Evolutionary conservation across 805 yeast species (phyloP).

Genomic region (Wickerhamiella nectarea): DNA sequence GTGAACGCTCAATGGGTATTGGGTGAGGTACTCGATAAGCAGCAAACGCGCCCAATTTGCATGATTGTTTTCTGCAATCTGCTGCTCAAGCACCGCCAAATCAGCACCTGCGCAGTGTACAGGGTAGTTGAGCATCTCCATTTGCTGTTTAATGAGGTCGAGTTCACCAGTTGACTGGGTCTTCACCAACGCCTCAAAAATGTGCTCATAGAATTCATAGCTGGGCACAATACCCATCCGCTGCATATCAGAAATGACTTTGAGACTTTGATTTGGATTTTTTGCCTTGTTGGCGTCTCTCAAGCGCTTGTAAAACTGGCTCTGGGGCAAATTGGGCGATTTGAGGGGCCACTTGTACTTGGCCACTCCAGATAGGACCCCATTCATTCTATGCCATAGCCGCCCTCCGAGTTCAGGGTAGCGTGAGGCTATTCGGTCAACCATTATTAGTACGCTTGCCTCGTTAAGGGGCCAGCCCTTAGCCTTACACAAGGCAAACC

Average conservation of each 20-base stretch:
- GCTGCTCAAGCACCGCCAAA: constrained; percentile 14
- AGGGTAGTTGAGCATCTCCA: constrained; percentile 13
- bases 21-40: constrained; percentile 14
- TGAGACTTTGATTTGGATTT: background rate
- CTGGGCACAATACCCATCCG: constrained; percentile 14
- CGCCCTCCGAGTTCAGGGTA: background rate
- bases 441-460: constrained; percentile 1
- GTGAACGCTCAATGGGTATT: constrained; percentile 18
- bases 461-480: constrained; percentile 14
- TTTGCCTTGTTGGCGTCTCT: background rate
- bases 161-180: background rate
- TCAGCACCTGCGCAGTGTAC: constrained; percentile 19
- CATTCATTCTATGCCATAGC: background rate
- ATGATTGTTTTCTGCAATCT: background rate
- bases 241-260: background rate
- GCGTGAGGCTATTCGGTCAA: constrained; percentile 1
- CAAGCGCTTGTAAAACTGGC: background rate
- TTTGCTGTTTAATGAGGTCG: constrained; percentile 6
- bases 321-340: background rate
- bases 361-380: too few relatives aligned
- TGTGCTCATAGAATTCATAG: constrained; percentile 11
- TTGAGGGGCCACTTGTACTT: background rate
- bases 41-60: constrained; percentile 4
- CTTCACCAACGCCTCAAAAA: constrained; percentile 11
- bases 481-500: constrained; percentile 14